Evolutionary conservation across 345 rosid genomes (phyloP).

Genomic region (Syzygium grande): DNA sequence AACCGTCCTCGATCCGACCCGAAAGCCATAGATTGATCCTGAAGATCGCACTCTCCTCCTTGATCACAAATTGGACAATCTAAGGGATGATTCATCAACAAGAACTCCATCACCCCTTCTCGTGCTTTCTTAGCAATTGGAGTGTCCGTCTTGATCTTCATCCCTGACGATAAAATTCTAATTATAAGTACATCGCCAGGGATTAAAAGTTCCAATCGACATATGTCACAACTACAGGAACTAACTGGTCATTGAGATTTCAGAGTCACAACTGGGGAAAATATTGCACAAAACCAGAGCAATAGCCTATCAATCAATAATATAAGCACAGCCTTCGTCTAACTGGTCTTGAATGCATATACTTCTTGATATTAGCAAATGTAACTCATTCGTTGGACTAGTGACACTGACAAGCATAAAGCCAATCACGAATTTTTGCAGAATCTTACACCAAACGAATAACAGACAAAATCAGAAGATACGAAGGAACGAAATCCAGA

Average conservation of each 20-base stretch:
- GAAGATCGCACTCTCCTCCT: slow-evolving; percentile 99
- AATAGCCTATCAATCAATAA: neutral
- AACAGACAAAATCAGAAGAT: neutral
- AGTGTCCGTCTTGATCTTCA: slow-evolving; percentile 97
- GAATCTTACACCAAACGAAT: neutral
- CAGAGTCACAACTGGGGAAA: neutral
- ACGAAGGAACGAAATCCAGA: neutral
- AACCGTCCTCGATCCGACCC: slow-evolving; percentile 98
- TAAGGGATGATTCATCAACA: slow-evolving; percentile 95
- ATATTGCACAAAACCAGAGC: neutral
- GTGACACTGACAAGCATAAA: neutral
- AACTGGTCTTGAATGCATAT: neutral
- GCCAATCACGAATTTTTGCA: neutral
- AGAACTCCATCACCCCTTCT: slow-evolving; percentile 97
- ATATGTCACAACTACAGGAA: neutral
- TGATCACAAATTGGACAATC: slow-evolving; percentile 99
- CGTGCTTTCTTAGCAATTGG: slow-evolving; percentile 95
- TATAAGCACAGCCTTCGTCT: neutral
- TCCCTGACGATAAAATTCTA: slow-evolving; percentile 37
- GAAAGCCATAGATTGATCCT: slow-evolving; percentile 99
- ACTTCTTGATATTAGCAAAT: neutral
- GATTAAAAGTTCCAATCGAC: neutral
- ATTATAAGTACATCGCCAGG: neutral
- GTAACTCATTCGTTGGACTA: neutral
- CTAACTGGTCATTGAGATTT: neutral